Evolutionary conservation across 2,329 filamentous ascomycete genomes (phyloP), one percentile per base, ranked within the genome.

Genomic region (Fusarium verrucosum): DNA sequence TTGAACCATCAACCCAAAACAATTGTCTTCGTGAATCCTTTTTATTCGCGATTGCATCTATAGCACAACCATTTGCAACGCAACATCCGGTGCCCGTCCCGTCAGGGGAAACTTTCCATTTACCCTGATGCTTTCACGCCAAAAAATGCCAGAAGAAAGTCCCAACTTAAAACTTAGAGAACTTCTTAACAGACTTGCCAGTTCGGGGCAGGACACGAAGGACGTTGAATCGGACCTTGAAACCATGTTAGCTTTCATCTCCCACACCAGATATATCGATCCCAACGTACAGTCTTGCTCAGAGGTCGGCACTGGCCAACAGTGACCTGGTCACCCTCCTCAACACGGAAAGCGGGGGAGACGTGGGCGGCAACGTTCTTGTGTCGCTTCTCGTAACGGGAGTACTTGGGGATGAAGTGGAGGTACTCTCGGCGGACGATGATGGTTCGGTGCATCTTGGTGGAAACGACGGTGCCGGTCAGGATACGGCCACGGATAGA

Each of bases 401-500:
- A 88, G 90, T 99, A 99, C 88, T 99, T 99, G 83, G 94, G 94
- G 81, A 99, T 91, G 86, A 92, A 99, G 88, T 99, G 95, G 69
- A 99, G 92, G 89, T 99, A 99, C 89, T 99, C 95, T 84, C 95
- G 91, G 83, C 95, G 95, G 88, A 99, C 96, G 85, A 99, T 91
- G 81, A 98, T 86, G 78, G 95, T 99, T 85, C 95, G 92, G 92
- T 99, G 95, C 95, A 99, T 99, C 92, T 99, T 99, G 85, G 95
- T 99, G 77, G 94, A 98, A 80, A 98, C 91, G 79, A 99, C 95
- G 80, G 93, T 97, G 79, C 95, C 95, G 81, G 94, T 98, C 74
- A 99, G 88, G 89, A 99, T 99, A 94, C 95, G 94, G 83, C 95
- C 95, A 87, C 95, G 95, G 87, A 99, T 99, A 73, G 95, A 98